Percentiles rank a stretch among this genome's conserved stretches.
Conservation (phyloP, 2,329 filamentous ascomycete species). For the Arachnomyces sp. region DNA sequence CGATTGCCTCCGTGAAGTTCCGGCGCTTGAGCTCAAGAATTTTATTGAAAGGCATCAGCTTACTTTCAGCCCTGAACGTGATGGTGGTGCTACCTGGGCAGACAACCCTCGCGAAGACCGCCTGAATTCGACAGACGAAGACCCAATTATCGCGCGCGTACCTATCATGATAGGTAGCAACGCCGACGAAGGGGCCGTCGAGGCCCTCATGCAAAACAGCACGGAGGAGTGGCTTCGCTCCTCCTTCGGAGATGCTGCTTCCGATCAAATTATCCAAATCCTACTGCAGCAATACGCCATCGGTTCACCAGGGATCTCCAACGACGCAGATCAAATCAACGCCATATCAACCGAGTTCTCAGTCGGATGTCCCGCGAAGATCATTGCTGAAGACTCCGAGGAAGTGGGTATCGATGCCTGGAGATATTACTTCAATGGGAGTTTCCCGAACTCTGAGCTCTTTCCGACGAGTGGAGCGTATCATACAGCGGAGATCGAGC, state of each 20-base stretch:
- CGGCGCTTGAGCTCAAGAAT: slow-evolving; percentile 12
- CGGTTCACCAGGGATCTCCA: slow-evolving; percentile 8
- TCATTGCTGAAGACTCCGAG: slow-evolving; percentile 12
- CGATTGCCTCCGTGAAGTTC: slow-evolving; percentile 13
- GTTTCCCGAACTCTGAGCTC: slow-evolving; percentile 19
- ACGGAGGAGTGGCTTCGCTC: slow-evolving; percentile 5
- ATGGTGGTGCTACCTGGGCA: slow-evolving; percentile 32
- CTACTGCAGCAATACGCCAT: slow-evolving; percentile 10
- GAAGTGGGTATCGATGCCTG: slow-evolving; percentile 16
- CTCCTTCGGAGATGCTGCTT: slow-evolving; percentile 1
- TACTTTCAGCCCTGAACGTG: slow-evolving; percentile 9
- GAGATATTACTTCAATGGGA: slow-evolving; percentile 24
- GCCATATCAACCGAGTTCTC: slow-evolving; percentile 15
- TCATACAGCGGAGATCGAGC: slow-evolving; percentile 26
- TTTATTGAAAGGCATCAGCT: slow-evolving; percentile 13
- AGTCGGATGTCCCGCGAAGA: slow-evolving; percentile 15
- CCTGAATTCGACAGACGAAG: slow-evolving; percentile 2
- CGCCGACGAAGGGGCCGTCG: slow-evolving; percentile 16
- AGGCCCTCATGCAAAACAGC: slow-evolving; percentile 12
- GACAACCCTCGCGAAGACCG: slow-evolving; percentile 19
- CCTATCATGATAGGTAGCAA: slow-evolving; percentile 21
- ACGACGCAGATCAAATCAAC: slow-evolving; percentile 8
- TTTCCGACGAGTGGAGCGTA: slow-evolving; percentile 22
- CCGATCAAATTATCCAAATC: slow-evolving; percentile 2
- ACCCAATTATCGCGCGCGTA: slow-evolving; percentile 14